Evolutionary conservation across 148 eudicot genomes (phyloP).

Genomic region (Chenopodium suecicum): DNA sequence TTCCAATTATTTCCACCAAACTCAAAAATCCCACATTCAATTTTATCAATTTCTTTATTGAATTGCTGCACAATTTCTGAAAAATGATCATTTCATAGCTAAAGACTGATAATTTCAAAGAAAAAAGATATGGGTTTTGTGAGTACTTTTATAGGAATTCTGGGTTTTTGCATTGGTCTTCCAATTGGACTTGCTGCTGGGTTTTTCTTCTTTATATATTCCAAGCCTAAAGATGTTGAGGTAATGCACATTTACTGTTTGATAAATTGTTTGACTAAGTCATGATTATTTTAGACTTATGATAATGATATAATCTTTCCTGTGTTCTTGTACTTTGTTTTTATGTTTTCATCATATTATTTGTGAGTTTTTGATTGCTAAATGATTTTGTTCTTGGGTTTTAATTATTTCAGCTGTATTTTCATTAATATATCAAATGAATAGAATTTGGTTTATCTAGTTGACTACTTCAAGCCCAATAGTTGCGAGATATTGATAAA

Average conservation of each 20-base stretch:
- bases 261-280: background rate
- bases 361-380: background rate
- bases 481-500: too few species aligned
- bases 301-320: background rate
- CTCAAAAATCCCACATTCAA: background rate
- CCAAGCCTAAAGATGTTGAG: slow-evolving; percentile 32
- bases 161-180: slow-evolving; percentile 70
- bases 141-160: slow-evolving; percentile 55
- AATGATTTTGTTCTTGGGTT: background rate
- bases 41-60: too few species aligned
- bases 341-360: background rate
- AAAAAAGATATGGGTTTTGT: slow-evolving; percentile 56
- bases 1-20: too few species aligned
- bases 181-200: slow-evolving; percentile 68
- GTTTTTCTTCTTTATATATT: slow-evolving; percentile 63
- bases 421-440: background rate
- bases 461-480: background rate
- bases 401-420: background rate
- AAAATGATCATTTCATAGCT: background rate
- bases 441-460: background rate
- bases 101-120: background rate
- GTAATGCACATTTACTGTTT: slow-evolving; percentile 10
- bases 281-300: background rate
- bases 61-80: background rate
- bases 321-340: too few species aligned